Evolutionary conservation across 1,284 basidiomycete genomes (phyloP).

Genomic region (Trichosporon asahii): DNA sequence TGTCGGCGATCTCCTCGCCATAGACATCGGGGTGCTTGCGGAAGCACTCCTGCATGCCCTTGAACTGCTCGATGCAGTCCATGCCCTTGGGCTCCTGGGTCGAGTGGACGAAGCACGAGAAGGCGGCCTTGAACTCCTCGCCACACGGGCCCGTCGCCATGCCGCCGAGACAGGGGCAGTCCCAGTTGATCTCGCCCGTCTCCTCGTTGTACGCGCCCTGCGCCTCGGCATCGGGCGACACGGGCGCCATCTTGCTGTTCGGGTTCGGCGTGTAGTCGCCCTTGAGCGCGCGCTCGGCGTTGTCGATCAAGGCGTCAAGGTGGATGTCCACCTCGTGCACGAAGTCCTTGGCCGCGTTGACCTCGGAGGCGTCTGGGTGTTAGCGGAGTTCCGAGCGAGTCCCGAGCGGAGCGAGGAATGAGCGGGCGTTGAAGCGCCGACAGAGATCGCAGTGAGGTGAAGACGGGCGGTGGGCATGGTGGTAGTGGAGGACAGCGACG

Average conservation of each 20-base stretch:
- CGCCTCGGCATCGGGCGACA: slow-evolving; percentile 19
- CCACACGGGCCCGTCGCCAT: slow-evolving; percentile 99
- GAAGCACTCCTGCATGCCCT: slow-evolving; percentile 98
- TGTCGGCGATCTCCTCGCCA: slow-evolving; percentile 60
- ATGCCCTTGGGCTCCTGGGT: slow-evolving; percentile 96
- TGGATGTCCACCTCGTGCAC: slow-evolving; percentile 14
- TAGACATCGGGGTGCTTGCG: slow-evolving; percentile 92
- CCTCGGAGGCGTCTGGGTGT: neutral
- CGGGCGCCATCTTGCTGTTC: slow-evolving; percentile 1
- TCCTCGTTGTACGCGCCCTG: slow-evolving; percentile 71
- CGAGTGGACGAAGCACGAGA: slow-evolving; percentile 94
- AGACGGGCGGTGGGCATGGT: too few species aligned
- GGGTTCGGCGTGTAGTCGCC: neutral
- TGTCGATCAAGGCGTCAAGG: slow-evolving; percentile 13
- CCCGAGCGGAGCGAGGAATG: neutral
- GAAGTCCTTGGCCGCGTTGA: neutral
- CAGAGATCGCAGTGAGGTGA: too few species aligned
- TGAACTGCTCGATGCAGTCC: slow-evolving; percentile 97
- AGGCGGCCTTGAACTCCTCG: slow-evolving; percentile 87
- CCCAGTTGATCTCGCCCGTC: slow-evolving; percentile 98
- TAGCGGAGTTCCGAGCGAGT: neutral
- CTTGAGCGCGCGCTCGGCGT: slow-evolving; percentile 21
- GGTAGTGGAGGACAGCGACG: too few species aligned
- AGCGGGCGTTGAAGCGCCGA: too few species aligned
- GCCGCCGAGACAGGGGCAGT: slow-evolving; percentile 94